A percentile compares a stretch with the other conserved stretches of the same genome.
These are phyloP conservation scores for Trypanosoma scelopori DNA, from an alignment of 208 protist species.

Conservation along the genomic window DNA sequence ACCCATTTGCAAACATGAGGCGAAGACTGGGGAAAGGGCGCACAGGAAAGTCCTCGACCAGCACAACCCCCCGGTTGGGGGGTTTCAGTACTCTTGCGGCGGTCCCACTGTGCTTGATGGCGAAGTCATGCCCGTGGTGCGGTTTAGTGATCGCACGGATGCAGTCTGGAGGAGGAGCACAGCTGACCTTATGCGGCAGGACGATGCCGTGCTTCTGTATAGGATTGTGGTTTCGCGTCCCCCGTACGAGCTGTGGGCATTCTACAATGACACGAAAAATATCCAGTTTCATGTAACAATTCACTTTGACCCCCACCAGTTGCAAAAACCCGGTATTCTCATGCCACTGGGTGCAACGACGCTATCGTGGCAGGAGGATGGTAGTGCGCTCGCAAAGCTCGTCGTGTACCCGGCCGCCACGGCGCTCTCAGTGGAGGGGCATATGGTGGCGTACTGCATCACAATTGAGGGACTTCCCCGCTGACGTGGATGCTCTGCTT, in stretches of 20 bases:
- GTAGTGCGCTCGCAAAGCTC: neutral
- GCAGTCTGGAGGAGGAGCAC: neutral
- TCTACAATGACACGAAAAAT: conserved; percentile 65
- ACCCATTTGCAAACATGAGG: no score
- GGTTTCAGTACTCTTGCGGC: neutral
- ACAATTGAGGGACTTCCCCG: neutral
- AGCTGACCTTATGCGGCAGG: neutral
- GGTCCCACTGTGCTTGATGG: neutral
- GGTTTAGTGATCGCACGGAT: neutral
- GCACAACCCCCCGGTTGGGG: neutral
- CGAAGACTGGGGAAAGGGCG: no score
- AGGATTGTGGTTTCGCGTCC: neutral
- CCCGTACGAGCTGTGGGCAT: conserved; percentile 40
- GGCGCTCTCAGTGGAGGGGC: neutral
- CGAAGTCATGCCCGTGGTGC: neutral
- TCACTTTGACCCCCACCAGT: conserved; percentile 8
- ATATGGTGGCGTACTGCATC: neutral
- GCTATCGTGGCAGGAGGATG: neutral
- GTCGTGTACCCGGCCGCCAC: neutral
- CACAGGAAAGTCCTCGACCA: no score
- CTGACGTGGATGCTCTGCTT: no score
- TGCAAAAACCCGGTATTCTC: neutral
- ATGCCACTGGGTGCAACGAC: conserved; percentile 10
- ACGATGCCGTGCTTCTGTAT: neutral
- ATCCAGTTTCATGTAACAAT: conserved; percentile 35